A percentile compares a stretch with the other conserved stretches of the same genome.
Conservation (phyloP, 805 yeast genomes). For the Metschnikowia bowlesiae region DNA sequence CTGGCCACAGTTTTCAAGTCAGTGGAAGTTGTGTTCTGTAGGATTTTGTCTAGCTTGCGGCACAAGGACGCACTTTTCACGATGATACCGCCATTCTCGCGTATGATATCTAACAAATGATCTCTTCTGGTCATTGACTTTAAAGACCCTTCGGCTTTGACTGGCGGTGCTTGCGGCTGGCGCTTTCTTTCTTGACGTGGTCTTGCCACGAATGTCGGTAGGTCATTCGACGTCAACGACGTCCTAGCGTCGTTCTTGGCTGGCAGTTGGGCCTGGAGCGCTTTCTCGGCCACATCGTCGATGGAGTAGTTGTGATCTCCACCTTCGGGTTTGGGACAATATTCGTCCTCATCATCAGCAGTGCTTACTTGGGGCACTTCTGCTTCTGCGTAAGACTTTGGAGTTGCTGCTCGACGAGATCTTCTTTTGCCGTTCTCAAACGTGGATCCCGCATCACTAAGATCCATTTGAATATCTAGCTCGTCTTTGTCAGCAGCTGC, state of each 20-base stretch:
- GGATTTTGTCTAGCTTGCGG: constrained; percentile 27
- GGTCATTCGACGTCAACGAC: constrained; percentile 8
- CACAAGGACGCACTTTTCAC: constrained; percentile 32
- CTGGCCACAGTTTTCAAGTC: constrained; percentile 38
- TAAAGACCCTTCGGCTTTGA: constrained; percentile 17
- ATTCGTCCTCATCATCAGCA: constrained; percentile 7
- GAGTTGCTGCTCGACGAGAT: constrained; percentile 3
- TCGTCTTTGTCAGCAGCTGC: background rate
- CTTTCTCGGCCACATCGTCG: background rate
- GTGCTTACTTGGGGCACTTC: background rate
- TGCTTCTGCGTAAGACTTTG: constrained; percentile 5
- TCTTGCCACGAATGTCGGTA: constrained; percentile 10
- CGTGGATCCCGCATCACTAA: background rate
- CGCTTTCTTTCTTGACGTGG: constrained; percentile 8
- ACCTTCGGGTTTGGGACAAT: constrained; percentile 5
- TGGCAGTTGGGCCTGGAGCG: background rate
- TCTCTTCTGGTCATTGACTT: constrained; percentile 29
- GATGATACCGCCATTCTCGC: constrained; percentile 36
- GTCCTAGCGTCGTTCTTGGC: background rate
- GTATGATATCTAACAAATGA: constrained; percentile 26
- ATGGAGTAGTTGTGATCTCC: constrained; percentile 1
- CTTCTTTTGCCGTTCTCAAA: background rate
- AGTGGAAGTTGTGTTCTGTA: constrained; percentile 27
- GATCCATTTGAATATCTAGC: background rate
- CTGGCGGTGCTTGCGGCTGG: background rate